A percentile compares a stretch with the other conserved stretches of the same genome.
Evolutionary conservation across 2,329 filamentous ascomycete genomes (phyloP).

Genomic region (Clonostachys chloroleuca): DNA sequence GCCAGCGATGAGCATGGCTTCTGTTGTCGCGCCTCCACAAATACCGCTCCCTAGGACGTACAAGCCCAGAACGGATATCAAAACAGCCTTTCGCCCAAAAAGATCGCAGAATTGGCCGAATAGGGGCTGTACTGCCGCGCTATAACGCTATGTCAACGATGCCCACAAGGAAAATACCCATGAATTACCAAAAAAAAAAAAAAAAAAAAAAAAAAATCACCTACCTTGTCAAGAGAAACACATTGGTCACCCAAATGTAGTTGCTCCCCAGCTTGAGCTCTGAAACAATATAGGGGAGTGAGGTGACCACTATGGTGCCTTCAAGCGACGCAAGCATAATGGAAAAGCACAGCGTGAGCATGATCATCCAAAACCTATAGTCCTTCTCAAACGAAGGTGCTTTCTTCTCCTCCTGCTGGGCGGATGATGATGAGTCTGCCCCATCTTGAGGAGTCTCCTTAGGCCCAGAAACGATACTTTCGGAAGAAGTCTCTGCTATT

Average conservation of each 20-base stretch:
- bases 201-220: too few relatives aligned
- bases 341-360: background rate
- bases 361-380: slow-evolving; percentile 2
- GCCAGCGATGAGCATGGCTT: slow-evolving; percentile 11
- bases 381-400: background rate
- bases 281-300: slow-evolving; percentile 15
- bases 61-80: slow-evolving; percentile 3
- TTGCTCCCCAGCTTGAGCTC: slow-evolving; percentile 9
- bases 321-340: slow-evolving; percentile 15
- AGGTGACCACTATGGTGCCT: slow-evolving; percentile 20
- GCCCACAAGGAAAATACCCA: background rate
- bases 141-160: background rate
- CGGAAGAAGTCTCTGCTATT: too few relatives aligned
- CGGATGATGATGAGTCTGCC: too few relatives aligned
- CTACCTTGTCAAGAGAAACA: slow-evolving; percentile 11
- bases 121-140: slow-evolving; percentile 26
- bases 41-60: slow-evolving; percentile 18
- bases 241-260: slow-evolving; percentile 17
- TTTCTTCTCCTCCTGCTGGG: too few relatives aligned
- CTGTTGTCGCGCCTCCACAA: slow-evolving; percentile 16
- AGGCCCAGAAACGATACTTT: too few relatives aligned
- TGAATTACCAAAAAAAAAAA: background rate
- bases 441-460: too few relatives aligned
- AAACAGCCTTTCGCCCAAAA: slow-evolving; percentile 13
- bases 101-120: slow-evolving; percentile 15